These are phyloP conservation scores for Volvox reticuliferus DNA, from an alignment of 139 green algal species.

Conservation along the genomic window DNA sequence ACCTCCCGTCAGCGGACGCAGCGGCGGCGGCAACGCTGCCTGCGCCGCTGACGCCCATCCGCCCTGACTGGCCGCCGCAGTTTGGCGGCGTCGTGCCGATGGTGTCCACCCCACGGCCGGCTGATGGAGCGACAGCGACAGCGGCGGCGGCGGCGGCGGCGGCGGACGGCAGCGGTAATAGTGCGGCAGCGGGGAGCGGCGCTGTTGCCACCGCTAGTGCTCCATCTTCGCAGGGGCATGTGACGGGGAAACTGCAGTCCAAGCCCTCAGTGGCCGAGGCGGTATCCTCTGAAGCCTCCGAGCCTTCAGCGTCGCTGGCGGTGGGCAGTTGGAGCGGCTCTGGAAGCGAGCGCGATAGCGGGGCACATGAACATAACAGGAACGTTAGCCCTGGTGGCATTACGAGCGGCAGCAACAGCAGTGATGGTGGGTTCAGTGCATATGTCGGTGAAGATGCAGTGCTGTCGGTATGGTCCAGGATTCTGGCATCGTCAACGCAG, in stretches of 20 bases:
- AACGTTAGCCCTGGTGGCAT: background rate
- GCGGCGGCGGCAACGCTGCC: background rate
- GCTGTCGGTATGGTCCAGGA: background rate
- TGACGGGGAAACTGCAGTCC: no score
- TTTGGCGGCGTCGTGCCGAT: background rate
- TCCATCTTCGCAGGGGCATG: no score
- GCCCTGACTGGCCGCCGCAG: background rate
- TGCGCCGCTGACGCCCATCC: background rate
- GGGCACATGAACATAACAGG: background rate
- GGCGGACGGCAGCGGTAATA: no score
- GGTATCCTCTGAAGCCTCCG: no score
- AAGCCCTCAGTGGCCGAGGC: no score
- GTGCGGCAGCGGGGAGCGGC: no score
- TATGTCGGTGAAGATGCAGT: background rate
- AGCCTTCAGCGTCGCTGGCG: no score
- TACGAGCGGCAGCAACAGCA: background rate
- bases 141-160: no score
- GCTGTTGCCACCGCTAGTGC: no score
- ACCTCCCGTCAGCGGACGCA: background rate
- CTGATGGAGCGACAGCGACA: background rate
- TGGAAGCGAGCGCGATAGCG: background rate
- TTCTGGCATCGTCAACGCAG: background rate
- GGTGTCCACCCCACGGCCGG: background rate
- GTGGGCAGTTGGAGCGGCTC: background rate
- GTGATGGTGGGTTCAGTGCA: background rate